A percentile compares a stretch with the other conserved stretches of the same genome.
phyloP scores from a whole-genome alignment of 495 filamentous ascomycete species.

The Thozetella sp. region DNA sequence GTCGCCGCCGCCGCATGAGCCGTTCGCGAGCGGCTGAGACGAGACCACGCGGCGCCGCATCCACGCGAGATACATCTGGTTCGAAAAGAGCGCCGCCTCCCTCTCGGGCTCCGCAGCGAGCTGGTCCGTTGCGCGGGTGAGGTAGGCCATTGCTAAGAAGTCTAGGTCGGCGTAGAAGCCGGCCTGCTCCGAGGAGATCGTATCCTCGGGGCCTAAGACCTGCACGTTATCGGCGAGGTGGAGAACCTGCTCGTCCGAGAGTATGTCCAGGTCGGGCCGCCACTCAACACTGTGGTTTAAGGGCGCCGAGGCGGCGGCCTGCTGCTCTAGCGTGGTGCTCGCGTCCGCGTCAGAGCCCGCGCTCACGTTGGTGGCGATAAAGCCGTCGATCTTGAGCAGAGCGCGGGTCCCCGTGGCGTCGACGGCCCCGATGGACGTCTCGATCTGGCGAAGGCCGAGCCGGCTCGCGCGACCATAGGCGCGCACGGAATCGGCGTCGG shows the following conservation, averaged over 20 bases:
- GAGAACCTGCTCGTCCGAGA: neutral
- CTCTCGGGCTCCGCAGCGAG: neutral
- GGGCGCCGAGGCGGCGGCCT: neutral
- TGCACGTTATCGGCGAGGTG: neutral
- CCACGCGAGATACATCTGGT: neutral
- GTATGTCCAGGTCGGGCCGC: neutral
- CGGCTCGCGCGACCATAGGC: neutral
- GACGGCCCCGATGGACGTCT: slow-evolving; percentile 6
- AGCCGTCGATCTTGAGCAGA: slow-evolving; percentile 6
- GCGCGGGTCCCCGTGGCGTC: neutral
- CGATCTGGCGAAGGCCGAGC: slow-evolving; percentile 4
- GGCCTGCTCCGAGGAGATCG: neutral
- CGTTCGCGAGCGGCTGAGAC: neutral
- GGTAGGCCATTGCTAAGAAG: neutral
- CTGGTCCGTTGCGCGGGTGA: neutral
- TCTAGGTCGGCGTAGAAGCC: neutral
- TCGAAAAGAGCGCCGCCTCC: neutral
- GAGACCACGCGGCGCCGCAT: neutral
- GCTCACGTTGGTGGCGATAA: slow-evolving; percentile 2
- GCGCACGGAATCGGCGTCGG: neutral
- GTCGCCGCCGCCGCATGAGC: neutral
- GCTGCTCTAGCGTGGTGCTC: neutral
- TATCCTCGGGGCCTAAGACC: neutral
- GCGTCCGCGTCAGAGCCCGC: neutral
- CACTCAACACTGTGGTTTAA: neutral